These are phyloP conservation scores for Aureobasidium sp. DNA, from an alignment of 2,329 filamentous ascomycete species.

Conservation along the genomic window DNA sequence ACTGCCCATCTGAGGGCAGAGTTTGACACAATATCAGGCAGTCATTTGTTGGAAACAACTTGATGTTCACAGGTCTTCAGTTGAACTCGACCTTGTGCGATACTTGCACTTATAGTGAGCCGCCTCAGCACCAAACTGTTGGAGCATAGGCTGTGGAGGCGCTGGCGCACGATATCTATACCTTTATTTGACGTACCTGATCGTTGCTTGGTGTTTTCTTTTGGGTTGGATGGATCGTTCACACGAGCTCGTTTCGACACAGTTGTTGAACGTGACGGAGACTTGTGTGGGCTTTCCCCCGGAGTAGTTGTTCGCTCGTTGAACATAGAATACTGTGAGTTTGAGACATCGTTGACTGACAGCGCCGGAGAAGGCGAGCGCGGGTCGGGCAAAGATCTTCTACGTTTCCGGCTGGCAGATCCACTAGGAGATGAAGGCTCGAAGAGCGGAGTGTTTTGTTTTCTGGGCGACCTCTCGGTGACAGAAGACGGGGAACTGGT, in stretches of 20 bases:
- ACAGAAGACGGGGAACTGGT: neutral
- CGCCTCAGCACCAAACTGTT: neutral
- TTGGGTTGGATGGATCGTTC: neutral
- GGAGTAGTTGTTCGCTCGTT: neutral
- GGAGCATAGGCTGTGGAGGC: neutral
- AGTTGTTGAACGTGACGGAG: neutral
- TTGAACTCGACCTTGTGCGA: neutral
- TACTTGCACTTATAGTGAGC: neutral
- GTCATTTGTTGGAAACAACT: constrained; percentile 6
- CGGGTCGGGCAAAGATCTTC: neutral
- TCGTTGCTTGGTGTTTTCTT: neutral
- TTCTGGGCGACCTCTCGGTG: neutral
- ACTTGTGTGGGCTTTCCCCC: neutral
- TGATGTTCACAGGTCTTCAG: neutral
- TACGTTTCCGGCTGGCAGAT: neutral
- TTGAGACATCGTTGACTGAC: constrained; percentile 10
- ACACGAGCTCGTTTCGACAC: neutral
- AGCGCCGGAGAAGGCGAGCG: constrained; percentile 1
- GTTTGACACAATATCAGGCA: neutral
- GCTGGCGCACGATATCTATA: neutral
- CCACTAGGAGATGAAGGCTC: neutral
- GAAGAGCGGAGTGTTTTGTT: neutral
- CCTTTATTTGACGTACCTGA: constrained; percentile 1
- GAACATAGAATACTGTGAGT: constrained; percentile 16
- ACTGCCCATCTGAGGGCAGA: neutral